phyloP scores from a whole-genome alignment of 352 stramenopile species.

The Pythium vanterpoolii region DNA sequence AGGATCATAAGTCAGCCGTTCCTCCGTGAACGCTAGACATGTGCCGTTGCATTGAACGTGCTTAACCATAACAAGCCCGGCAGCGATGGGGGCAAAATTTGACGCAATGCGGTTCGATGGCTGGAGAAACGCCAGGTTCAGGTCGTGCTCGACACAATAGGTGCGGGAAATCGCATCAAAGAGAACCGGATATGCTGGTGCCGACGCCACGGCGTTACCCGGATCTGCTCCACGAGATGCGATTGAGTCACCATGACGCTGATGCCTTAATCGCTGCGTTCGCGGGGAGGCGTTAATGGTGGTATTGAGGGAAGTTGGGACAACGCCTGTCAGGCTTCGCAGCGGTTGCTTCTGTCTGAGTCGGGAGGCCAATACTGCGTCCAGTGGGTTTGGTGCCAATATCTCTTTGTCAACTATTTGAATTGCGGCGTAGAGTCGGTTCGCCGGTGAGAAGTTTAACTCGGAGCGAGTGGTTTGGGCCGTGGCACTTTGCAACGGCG shows the following conservation, averaged over 20 bases:
- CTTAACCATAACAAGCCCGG: constrained; percentile 43
- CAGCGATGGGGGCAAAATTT: constrained; percentile 56
- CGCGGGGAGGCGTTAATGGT: constrained; percentile 21
- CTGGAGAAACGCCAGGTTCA: constrained; percentile 46
- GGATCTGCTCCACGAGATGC: not conserved
- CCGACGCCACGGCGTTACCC: not conserved
- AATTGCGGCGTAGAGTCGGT: constrained; percentile 8
- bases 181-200: constrained; percentile 24
- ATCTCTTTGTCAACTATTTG: not conserved
- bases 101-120: constrained; percentile 74
- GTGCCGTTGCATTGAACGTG: not conserved
- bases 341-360: not conserved
- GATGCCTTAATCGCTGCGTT: constrained; percentile 24
- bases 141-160: constrained; percentile 66
- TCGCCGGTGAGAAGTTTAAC: constrained; percentile 11
- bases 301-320: not conserved
- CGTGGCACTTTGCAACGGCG: not conserved
- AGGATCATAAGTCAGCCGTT: constrained; percentile 10
- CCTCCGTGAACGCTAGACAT: constrained; percentile 6
- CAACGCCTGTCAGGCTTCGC: not conserved
- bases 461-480: constrained; percentile 1
- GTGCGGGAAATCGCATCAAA: constrained; percentile 68
- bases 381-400: constrained; percentile 11
- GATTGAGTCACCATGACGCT: not conserved
- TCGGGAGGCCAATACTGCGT: not conserved